Conservation (phyloP, 345 rosid species). For the Fremontodendron californicum region DNA sequence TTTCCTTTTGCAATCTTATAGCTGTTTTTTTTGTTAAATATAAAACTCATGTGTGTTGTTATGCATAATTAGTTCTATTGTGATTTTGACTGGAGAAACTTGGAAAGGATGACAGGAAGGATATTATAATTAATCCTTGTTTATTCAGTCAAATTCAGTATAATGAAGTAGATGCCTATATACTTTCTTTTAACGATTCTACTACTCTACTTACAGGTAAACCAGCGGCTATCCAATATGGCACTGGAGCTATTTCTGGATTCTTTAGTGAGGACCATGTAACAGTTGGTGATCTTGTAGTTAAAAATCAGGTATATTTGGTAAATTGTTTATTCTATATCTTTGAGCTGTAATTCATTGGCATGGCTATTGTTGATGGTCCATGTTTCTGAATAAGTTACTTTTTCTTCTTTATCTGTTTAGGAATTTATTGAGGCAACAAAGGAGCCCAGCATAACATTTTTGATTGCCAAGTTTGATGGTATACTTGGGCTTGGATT, state of each 20-base stretch:
- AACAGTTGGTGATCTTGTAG: conserved; percentile 71
- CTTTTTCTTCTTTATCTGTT: not conserved
- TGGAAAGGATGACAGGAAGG: not conserved
- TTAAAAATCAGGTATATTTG: conserved; percentile 60
- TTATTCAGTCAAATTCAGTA: not conserved
- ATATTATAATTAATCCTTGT: not conserved
- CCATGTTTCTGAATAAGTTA: not conserved
- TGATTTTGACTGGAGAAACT: not conserved
- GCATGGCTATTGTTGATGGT: not conserved
- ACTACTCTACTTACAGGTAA: conserved; percentile 32
- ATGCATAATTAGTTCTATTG: not conserved
- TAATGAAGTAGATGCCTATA: not conserved
- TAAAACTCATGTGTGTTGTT: not conserved
- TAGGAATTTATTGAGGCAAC: conserved; percentile 96
- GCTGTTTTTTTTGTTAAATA: not conserved
- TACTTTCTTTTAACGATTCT: not conserved
- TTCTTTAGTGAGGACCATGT: conserved; percentile 82
- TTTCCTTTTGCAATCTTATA: not conserved
- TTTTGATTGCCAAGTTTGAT: conserved; percentile 81
- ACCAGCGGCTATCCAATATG: conserved; percentile 69
- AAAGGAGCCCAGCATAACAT: conserved; percentile 72
- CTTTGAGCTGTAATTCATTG: not conserved
- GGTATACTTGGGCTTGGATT: conserved; percentile 80
- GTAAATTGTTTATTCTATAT: not conserved
- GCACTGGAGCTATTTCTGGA: conserved; percentile 83